Percentiles rank a stretch among this genome's conserved stretches.
These are phyloP conservation scores for Polyplosphaeria fusca DNA, from an alignment of 495 filamentous ascomycete genomes.

Conservation along the genomic window DNA sequence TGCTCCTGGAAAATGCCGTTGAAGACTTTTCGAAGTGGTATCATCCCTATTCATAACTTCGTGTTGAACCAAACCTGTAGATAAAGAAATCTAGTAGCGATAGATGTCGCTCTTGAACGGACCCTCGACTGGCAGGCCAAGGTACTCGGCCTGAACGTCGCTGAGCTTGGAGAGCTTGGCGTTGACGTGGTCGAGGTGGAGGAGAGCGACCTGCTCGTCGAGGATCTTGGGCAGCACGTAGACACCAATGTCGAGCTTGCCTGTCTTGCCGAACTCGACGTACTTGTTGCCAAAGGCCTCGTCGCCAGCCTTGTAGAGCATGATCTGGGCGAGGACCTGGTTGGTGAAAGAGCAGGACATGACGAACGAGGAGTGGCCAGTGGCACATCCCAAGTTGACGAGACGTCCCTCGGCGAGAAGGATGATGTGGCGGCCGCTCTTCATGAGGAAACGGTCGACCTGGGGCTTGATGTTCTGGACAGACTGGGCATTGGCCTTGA, in stretches of 20 bases:
- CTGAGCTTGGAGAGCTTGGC: slow-evolving; percentile 85
- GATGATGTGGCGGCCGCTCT: slow-evolving; percentile 93
- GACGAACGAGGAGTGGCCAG: slow-evolving; percentile 98
- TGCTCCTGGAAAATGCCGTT: slow-evolving; percentile 42
- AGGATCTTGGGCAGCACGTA: slow-evolving; percentile 98
- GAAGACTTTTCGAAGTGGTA: slow-evolving; percentile 47
- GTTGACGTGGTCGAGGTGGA: slow-evolving; percentile 93
- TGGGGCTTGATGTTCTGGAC: slow-evolving; percentile 99
- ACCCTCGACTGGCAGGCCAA: slow-evolving; percentile 75
- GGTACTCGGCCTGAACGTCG: slow-evolving; percentile 86
- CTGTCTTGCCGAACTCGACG: slow-evolving; percentile 87
- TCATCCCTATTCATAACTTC: slow-evolving; percentile 45
- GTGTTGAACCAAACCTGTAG: slow-evolving; percentile 36
- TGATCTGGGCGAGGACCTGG: slow-evolving; percentile 98
- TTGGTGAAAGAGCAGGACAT: slow-evolving; percentile 99
- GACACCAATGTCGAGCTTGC: slow-evolving; percentile 87
- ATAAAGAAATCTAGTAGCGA: slow-evolving; percentile 45
- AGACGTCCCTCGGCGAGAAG: slow-evolving; percentile 97
- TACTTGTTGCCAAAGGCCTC: slow-evolving; percentile 86
- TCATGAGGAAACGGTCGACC: slow-evolving; percentile 95
- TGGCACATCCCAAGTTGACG: slow-evolving; percentile 98
- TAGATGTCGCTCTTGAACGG: slow-evolving; percentile 88
- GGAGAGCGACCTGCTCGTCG: slow-evolving; percentile 93
- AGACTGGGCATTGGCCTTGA: slow-evolving; percentile 91
- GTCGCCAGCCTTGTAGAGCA: slow-evolving; percentile 92